phyloP scores from a whole-genome alignment of 2,329 filamentous ascomycete genomes.

The Pyrenochaeta sp. region DNA sequence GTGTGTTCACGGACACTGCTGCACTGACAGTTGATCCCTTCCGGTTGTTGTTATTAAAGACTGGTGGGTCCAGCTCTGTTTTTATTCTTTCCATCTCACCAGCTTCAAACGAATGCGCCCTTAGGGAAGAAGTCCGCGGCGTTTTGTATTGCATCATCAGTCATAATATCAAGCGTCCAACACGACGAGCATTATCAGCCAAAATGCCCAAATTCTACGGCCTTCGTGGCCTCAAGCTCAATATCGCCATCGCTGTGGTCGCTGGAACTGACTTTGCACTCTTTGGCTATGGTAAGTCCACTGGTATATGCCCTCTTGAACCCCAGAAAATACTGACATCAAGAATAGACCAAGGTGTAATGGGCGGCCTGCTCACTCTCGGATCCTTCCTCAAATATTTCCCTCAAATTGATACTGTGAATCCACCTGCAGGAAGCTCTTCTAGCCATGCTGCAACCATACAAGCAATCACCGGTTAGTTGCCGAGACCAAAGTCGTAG shows the following conservation, averaged over 20 bases:
- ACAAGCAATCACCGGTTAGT: constrained; percentile 52
- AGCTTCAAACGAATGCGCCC: not conserved
- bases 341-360: constrained; percentile 57
- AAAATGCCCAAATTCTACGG: constrained; percentile 64
- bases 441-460: constrained; percentile 50
- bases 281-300: constrained; percentile 67
- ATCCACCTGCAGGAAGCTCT: constrained; percentile 42
- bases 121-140: not conserved
- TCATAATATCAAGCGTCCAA: not conserved
- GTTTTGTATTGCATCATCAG: not conserved
- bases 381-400: constrained; percentile 63
- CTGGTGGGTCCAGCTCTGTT: not conserved
- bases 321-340: constrained; percentile 13
- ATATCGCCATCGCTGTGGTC: constrained; percentile 72
- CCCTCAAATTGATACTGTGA: constrained; percentile 52
- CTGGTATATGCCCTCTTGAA: not conserved
- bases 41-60: constrained; percentile 5
- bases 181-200: not conserved
- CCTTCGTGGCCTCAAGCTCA: constrained; percentile 70
- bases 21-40: constrained; percentile 10
- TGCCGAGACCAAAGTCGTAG: constrained; percentile 4
- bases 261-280: constrained; percentile 76
- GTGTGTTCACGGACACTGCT: constrained; percentile 14
- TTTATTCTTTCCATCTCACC: not conserved
- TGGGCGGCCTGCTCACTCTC: constrained; percentile 74